Evolutionary conservation across 495 filamentous ascomycete genomes (phyloP).

Genomic region (Cairneyella variabilis): DNA sequence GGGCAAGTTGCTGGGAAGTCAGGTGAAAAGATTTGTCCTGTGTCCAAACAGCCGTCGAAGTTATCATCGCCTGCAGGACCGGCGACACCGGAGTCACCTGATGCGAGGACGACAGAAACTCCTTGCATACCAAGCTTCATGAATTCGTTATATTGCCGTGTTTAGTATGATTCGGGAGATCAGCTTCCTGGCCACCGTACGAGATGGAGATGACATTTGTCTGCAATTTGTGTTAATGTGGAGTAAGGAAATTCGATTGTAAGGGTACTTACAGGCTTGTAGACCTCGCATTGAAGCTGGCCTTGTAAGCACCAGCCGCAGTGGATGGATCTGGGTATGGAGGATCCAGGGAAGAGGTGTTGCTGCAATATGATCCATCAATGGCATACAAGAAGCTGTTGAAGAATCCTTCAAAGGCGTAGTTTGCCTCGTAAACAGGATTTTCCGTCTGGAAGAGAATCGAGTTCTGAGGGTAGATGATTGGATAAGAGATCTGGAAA

Average conservation of each 20-base stretch:
- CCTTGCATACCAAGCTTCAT: conserved; percentile 42
- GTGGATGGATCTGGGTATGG: conserved; percentile 46
- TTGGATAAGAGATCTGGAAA: conserved; percentile 12
- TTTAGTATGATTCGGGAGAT: conserved; percentile 44
- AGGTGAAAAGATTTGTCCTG: conserved; percentile 28
- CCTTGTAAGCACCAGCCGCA: conserved; percentile 49
- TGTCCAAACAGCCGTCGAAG: conserved; percentile 2
- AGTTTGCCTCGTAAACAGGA: conserved; percentile 33
- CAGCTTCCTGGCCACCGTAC: conserved; percentile 50
- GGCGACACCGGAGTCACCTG: conserved; percentile 38
- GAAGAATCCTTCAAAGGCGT: conserved; percentile 21
- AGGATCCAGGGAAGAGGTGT: conserved; percentile 11
- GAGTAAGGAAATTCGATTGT: conserved; percentile 30
- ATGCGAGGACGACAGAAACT: conserved; percentile 31
- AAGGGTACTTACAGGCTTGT: conserved; percentile 31
- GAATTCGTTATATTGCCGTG: conserved; percentile 20
- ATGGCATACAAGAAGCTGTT: conserved; percentile 57
- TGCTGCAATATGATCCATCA: conserved; percentile 57
- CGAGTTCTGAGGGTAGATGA: conserved; percentile 19
- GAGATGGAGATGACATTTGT: conserved; percentile 60
- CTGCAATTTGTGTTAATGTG: neutral
- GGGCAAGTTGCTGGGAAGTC: conserved; percentile 42
- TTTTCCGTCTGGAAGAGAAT: conserved; percentile 18
- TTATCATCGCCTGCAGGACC: conserved; percentile 33
- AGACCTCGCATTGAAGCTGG: conserved; percentile 59